Evolutionary conservation across 352 stramenopile genomes (phyloP), one percentile per base, ranked within the genome.

Genomic region (Albugo laibachii): DNA sequence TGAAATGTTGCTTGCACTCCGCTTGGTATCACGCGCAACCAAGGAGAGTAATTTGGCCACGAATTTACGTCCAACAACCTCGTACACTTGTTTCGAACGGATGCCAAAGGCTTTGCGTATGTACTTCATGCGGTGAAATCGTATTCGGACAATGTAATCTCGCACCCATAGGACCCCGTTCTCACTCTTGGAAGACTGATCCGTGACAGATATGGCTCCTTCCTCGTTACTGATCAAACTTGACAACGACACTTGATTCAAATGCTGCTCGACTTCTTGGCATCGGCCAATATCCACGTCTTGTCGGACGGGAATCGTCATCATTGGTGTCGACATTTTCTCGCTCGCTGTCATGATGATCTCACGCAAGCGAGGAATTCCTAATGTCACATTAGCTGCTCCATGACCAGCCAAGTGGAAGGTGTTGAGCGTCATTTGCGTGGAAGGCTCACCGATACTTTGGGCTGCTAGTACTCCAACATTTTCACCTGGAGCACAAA

Each of bases 361-460:
- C 76, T 99, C 96, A 57, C 96, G 80, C 59, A 99, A 65, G 63
- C 96, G 93, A 45, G 96, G 96, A 59, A 99, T 99, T 61, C 96
- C 94, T 37, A 99, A 73, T 24, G 96, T 99, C 38, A 99, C 96
- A 69, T 99, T 99, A 37, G 94, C 96, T 35, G 93, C 95, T 60
- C 95, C 95, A 59, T 97, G 87, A 40, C 96, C 96, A 43, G 96
- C 96, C 63, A 99, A 80, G 61, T 99, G 96, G 72, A 99, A 99
- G 31, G 96, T 99, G 73, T 99, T 99, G 11, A 99, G 78, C 47
- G 96, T 99, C 96, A 99, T 99, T 66, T 99, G 96, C 6, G 96
- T 99, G 27, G 94, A 98, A n/a, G 96, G 96, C 62, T 99, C 96
- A 37, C 96, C 96, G 58, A 99, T 92, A 55, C 83, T 97, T 72